Evolutionary conservation across 164 flowering plant genomes (phyloP).

Genomic region (Stephania cephalantha): DNA sequence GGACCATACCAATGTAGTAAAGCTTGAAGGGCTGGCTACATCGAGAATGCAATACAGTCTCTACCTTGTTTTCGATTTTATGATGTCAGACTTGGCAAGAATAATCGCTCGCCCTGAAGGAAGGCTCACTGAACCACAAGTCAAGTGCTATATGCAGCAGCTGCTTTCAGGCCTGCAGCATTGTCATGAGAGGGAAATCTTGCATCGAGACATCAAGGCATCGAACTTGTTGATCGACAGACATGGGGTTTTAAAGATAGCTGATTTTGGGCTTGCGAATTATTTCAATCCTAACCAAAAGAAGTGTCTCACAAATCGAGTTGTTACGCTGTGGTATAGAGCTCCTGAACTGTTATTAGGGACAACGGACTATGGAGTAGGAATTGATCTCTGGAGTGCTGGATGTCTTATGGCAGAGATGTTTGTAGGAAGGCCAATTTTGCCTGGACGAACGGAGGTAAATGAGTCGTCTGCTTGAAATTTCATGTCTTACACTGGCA

Average conservation of each 20-base stretch:
- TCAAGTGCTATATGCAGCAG: conserved; percentile 66
- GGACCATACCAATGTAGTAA: conserved; percentile 66
- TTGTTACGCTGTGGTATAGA: conserved; percentile 78
- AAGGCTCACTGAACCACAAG: conserved; percentile 58
- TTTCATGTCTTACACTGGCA: not conserved
- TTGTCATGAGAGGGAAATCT: conserved; percentile 56
- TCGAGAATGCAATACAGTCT: conserved; percentile 76
- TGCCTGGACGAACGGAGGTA: conserved; percentile 78
- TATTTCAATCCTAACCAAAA: conserved; percentile 30
- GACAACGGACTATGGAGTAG: conserved; percentile 61
- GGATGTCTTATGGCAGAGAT: conserved; percentile 72
- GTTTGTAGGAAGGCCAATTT: conserved; percentile 55
- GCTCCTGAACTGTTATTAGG: conserved; percentile 75
- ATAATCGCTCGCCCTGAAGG: conserved; percentile 36
- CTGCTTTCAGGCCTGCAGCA: conserved; percentile 62
- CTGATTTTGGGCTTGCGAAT: conserved; percentile 74
- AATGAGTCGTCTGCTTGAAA: not conserved
- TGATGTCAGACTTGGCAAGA: conserved; percentile 46
- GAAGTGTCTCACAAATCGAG: conserved; percentile 52
- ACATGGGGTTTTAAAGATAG: conserved; percentile 55
- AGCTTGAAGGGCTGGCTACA: conserved; percentile 64
- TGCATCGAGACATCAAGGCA: conserved; percentile 68
- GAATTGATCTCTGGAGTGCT: conserved; percentile 75
- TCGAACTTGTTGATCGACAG: conserved; percentile 56
- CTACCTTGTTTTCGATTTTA: conserved; percentile 61